These are phyloP conservation scores for Myxozyma melibiosi DNA, from an alignment of 805 yeast species.

Conservation along the genomic window DNA sequence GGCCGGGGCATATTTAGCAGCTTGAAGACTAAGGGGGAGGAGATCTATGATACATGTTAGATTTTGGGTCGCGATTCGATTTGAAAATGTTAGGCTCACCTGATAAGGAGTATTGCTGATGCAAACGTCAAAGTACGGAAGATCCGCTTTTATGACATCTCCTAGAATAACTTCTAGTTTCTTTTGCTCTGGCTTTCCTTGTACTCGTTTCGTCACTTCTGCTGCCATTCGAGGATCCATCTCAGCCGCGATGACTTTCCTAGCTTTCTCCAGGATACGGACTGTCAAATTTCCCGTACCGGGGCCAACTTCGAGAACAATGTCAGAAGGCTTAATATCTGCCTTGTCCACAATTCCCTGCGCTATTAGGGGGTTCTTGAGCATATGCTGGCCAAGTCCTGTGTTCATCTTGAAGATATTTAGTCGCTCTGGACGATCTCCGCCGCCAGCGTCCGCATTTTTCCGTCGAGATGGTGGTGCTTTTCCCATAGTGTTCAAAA, in stretches of 20 bases:
- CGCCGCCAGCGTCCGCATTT: constrained; percentile 48
- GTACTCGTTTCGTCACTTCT: constrained; percentile 94
- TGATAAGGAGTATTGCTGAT: constrained; percentile 98
- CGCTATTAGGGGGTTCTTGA: constrained; percentile 94
- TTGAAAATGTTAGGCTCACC: constrained; percentile 22
- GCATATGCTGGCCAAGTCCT: constrained; percentile 93
- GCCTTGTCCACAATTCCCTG: constrained; percentile 99
- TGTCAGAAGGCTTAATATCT: constrained; percentile 85
- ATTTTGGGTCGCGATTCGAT: too few relatives aligned
- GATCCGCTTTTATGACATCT: constrained; percentile 92
- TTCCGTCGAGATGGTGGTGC: constrained; percentile 14
- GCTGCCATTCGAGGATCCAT: constrained; percentile 99
- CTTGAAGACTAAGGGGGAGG: constrained; percentile 94
- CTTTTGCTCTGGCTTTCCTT: constrained; percentile 91
- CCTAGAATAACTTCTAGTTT: constrained; percentile 90
- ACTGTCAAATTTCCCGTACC: constrained; percentile 99
- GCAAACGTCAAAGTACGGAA: constrained; percentile 94
- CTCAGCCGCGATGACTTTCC: constrained; percentile 93
- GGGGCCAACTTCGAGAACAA: constrained; percentile 95
- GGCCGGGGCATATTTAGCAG: constrained; percentile 88
- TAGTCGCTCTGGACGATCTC: constrained; percentile 13
- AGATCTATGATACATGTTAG: constrained; percentile 48
- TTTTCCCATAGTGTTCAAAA: constrained; percentile 31
- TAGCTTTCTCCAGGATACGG: constrained; percentile 85
- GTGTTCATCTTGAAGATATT: constrained; percentile 89